Evolutionary conservation across 2,329 filamentous ascomycete species (phyloP).

Genomic region (Xylariaceae sp.): DNA sequence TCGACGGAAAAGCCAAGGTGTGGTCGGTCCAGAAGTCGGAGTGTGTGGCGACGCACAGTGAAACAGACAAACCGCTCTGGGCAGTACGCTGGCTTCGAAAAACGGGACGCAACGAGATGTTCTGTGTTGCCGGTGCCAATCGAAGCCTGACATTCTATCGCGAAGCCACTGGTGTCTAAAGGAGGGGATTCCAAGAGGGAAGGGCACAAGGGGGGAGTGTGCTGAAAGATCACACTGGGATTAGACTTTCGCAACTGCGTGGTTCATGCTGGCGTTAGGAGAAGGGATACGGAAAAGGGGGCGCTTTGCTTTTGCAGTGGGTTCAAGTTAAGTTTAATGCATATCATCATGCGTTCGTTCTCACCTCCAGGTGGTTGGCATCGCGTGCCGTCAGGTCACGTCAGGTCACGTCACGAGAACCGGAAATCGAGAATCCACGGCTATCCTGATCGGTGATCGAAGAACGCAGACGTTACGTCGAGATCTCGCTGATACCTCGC

Average conservation of each 20-base stretch:
- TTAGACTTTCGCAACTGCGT: slow-evolving; percentile 15
- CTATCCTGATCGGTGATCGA: not conserved
- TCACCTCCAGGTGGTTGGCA: slow-evolving; percentile 2
- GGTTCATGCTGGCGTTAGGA: slow-evolving; percentile 24
- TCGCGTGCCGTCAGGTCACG: not conserved
- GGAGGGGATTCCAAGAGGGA: not conserved
- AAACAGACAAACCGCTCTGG: slow-evolving; percentile 82
- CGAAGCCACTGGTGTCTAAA: slow-evolving; percentile 63
- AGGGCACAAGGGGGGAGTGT: not conserved
- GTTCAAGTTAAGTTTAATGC: slow-evolving; percentile 3
- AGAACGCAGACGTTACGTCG: not conserved
- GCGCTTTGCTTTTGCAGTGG: slow-evolving; percentile 12
- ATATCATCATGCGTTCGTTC: slow-evolving; percentile 2
- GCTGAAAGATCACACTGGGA: slow-evolving; percentile 2
- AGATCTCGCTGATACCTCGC: not conserved
- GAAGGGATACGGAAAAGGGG: slow-evolving; percentile 20
- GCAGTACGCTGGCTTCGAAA: slow-evolving; percentile 79
- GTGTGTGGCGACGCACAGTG: slow-evolving; percentile 90
- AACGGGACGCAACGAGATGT: slow-evolving; percentile 61
- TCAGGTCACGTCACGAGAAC: too few relatives aligned
- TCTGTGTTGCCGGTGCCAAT: slow-evolving; percentile 74
- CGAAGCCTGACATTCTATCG: slow-evolving; percentile 75
- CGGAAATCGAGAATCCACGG: not conserved
- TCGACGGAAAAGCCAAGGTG: slow-evolving; percentile 92
- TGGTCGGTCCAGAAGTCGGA: slow-evolving; percentile 81